Evolutionary conservation across 2,329 filamentous ascomycete genomes (phyloP).

Genomic region (Bertia moriformis): DNA sequence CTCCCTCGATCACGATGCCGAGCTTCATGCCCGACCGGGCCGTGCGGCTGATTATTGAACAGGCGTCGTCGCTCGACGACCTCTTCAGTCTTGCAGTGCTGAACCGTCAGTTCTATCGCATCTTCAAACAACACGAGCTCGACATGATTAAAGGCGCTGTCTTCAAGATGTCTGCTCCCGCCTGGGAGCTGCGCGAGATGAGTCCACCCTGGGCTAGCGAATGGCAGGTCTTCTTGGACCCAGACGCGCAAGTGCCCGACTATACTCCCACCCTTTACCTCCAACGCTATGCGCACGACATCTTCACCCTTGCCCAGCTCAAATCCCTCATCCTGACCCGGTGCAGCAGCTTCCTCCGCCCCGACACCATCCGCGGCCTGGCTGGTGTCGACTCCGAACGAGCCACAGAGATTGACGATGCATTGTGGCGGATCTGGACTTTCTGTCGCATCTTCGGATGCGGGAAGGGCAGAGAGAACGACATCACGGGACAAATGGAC

Average conservation of each 20-base stretch:
- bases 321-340: conserved; percentile 39
- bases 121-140: conserved; percentile 41
- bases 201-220: conserved; percentile 31
- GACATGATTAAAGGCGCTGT: conserved; percentile 32
- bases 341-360: conserved; percentile 38
- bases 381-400: conserved; percentile 25
- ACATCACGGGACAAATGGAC: conserved; percentile 43
- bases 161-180: conserved; percentile 36
- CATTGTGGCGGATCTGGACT: conserved; percentile 51
- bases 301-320: conserved; percentile 34
- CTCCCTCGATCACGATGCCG: too few relatives aligned
- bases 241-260: conserved; percentile 28
- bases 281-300: conserved; percentile 31
- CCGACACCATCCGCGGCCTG: conserved; percentile 37
- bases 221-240: conserved; percentile 19
- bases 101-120: conserved; percentile 37
- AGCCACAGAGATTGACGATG: conserved; percentile 38
- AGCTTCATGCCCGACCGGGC: too few relatives aligned
- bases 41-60: too few relatives aligned
- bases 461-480: conserved; percentile 39
- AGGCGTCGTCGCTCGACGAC: conserved; percentile 23
- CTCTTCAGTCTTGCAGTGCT: conserved; percentile 36
- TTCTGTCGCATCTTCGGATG: conserved; percentile 50
- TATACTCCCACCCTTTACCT: conserved; percentile 37
- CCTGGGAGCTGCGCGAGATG: conserved; percentile 45